These are phyloP conservation scores for Candida namnaoensis DNA, from an alignment of 805 yeast species.

Conservation along the genomic window DNA sequence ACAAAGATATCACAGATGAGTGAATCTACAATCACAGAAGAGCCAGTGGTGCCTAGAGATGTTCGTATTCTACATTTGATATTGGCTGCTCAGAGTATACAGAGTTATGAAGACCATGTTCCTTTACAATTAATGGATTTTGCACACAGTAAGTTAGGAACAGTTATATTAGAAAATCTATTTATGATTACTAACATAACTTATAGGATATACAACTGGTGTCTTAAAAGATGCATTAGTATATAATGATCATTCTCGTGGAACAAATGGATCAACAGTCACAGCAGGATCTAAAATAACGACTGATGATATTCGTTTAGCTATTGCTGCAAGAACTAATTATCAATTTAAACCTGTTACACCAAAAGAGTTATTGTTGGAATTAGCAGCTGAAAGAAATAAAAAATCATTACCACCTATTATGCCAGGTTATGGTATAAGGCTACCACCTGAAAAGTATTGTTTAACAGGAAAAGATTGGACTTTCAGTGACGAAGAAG, in stretches of 20 bases:
- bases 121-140: conserved; percentile 96
- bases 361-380: conserved; percentile 85
- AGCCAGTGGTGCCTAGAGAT: conserved; percentile 61
- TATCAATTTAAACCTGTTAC: conserved; percentile 95
- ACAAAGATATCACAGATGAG: neutral
- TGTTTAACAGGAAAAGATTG: conserved; percentile 82
- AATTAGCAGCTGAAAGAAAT: conserved; percentile 88
- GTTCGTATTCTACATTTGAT: conserved; percentile 84
- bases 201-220: conserved; percentile 66
- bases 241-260: conserved; percentile 74
- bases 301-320: conserved; percentile 86
- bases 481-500: conserved; percentile 44
- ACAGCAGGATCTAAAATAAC: conserved; percentile 45
- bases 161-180: neutral
- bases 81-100: conserved; percentile 88
- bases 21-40: conserved; percentile 14
- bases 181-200: conserved; percentile 1
- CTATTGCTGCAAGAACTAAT: conserved; percentile 90
- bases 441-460: conserved; percentile 96
- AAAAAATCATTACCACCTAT: conserved; percentile 86
- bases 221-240: conserved; percentile 84
- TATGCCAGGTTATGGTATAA: conserved; percentile 82
- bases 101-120: conserved; percentile 89
- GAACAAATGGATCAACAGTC: conserved; percentile 28
- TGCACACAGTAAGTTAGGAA: conserved; percentile 53